Evolutionary conservation across 371 early-diverging fungal genomes (phyloP).

Genomic region (Mucor plumbeus): DNA sequence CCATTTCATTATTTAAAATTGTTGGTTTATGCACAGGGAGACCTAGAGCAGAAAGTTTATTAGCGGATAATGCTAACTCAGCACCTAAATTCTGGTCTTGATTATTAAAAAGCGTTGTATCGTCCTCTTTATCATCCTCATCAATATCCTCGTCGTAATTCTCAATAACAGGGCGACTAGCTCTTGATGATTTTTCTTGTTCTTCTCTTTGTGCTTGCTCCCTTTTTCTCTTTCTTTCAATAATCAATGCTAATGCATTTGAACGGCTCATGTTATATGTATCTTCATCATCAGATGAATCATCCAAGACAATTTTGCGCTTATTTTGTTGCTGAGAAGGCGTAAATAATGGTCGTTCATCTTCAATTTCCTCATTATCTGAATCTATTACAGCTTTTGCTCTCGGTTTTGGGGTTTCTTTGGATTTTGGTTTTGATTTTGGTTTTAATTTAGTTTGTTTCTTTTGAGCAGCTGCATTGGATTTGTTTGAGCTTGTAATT

Average conservation of each 20-base stretch:
- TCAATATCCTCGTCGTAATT: neutral
- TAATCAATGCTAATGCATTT: conserved; percentile 8
- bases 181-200: neutral
- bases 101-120: neutral
- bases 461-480: neutral
- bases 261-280: conserved; percentile 1
- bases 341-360: neutral
- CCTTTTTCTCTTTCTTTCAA: conserved; percentile 10
- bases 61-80: neutral
- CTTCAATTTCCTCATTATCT: neutral
- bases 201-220: conserved; percentile 3
- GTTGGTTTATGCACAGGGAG: neutral
- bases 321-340: neutral
- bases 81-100: neutral
- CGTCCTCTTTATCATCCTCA: neutral
- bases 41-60: neutral
- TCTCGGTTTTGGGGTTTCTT: neutral
- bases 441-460: neutral
- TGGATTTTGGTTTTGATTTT: neutral
- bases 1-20: neutral
- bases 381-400: neutral
- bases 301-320: conserved; percentile 9
- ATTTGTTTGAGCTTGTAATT: neutral
- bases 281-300: neutral
- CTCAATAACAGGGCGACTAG: neutral